A percentile compares a stretch with the other conserved stretches of the same genome.
Evolutionary conservation across 176 grass and related monocot species (phyloP).

Genomic region (Bromus sterilis): DNA sequence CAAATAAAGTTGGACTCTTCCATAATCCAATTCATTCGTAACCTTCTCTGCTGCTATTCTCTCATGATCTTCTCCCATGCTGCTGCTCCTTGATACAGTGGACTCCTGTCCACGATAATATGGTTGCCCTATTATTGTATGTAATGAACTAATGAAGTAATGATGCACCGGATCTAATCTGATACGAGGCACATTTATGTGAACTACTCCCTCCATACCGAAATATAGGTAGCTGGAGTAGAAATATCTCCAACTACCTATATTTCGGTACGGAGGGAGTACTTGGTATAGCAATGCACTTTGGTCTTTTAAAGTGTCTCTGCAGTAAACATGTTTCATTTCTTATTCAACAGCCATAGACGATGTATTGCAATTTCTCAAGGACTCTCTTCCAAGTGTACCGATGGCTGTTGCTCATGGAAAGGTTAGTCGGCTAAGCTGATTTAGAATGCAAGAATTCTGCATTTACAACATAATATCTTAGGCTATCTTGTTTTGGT

Average conservation of each 20-base stretch:
- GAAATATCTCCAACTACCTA: no score
- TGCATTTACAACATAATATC: background rate
- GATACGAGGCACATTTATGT: background rate
- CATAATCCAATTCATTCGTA: background rate
- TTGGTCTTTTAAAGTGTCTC: background rate
- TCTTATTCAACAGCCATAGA: conserved; percentile 66
- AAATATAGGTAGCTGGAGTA: no score
- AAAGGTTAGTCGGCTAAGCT: conserved; percentile 51
- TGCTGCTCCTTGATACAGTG: conserved; percentile 2
- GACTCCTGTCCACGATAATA: background rate
- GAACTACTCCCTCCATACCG: no score
- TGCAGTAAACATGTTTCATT: conserved; percentile 30
- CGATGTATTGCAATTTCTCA: conserved; percentile 68
- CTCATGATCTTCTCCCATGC: background rate
- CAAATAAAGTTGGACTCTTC: background rate
- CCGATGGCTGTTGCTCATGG: conserved; percentile 82
- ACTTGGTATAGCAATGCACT: background rate
- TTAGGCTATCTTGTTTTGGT: conserved; percentile 11
- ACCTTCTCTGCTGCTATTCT: background rate
- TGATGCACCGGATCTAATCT: background rate
- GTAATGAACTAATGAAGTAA: background rate
- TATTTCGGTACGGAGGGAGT: no score
- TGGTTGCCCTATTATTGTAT: background rate
- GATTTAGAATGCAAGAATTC: conserved; percentile 4
- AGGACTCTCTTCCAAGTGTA: conserved; percentile 54